phyloP scores from a whole-genome alignment of 1,139 yeast species.

The Lodderomyces oxycetoniae region DNA sequence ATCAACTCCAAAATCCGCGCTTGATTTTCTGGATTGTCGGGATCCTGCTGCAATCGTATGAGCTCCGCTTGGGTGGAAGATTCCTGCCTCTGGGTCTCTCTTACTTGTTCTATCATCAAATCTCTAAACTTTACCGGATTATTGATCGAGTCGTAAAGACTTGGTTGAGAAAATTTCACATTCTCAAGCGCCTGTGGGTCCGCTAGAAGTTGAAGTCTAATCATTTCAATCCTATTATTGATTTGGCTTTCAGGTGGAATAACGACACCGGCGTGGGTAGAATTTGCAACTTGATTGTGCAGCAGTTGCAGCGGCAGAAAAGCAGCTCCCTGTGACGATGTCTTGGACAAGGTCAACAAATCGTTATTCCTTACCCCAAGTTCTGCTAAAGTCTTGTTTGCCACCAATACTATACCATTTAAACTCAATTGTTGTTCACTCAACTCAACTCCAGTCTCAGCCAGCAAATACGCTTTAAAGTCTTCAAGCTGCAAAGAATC shows the following conservation, averaged over 20 bases:
- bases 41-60: constrained; percentile 49
- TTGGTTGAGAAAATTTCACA: constrained; percentile 35
- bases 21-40: constrained; percentile 73
- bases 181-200: constrained; percentile 37
- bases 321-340: constrained; percentile 4
- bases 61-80: constrained; percentile 43
- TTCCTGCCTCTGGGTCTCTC: constrained; percentile 16
- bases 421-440: constrained; percentile 43
- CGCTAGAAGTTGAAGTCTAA: constrained; percentile 45
- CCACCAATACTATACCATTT: constrained; percentile 41
- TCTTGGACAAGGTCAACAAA: constrained; percentile 38
- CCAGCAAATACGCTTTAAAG: constrained; percentile 70
- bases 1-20: constrained; percentile 63
- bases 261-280: neutral
- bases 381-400: constrained; percentile 36
- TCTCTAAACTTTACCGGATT: constrained; percentile 52
- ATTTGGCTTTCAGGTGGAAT: constrained; percentile 11
- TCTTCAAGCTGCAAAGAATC: constrained; percentile 62
- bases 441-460: constrained; percentile 59
- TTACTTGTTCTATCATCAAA: constrained; percentile 32
- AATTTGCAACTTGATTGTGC: constrained; percentile 8
- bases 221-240: constrained; percentile 44
- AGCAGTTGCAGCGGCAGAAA: constrained; percentile 4
- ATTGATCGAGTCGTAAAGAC: constrained; percentile 40
- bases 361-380: constrained; percentile 55